A percentile compares a stretch with the other conserved stretches of the same genome.
These are phyloP conservation scores for Cronartium ribicola DNA, from an alignment of 1,284 basidiomycete genomes.

Conservation along the genomic window DNA sequence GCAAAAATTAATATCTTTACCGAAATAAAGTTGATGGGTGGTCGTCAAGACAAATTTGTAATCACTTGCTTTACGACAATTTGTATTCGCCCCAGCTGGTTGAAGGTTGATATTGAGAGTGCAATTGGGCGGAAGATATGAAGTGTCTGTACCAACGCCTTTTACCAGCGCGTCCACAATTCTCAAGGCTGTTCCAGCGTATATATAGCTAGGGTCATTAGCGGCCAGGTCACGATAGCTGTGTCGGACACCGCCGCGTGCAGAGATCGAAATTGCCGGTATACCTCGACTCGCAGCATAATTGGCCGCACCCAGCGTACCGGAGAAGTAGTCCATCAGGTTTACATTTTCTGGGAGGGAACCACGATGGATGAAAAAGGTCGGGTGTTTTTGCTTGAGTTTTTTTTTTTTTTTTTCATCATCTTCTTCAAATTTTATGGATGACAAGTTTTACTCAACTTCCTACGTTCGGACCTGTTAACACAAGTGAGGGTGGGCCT, in stretches of 20 bases:
- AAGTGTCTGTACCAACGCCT: neutral
- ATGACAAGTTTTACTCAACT: neutral
- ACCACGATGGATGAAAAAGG: neutral
- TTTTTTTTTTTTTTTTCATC: neutral
- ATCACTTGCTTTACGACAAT: conserved; percentile 7
- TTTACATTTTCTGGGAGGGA: conserved; percentile 15
- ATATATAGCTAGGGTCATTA: conserved; percentile 18
- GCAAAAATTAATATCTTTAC: conserved; percentile 3
- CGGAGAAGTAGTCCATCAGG: conserved; percentile 27
- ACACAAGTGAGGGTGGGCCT: conserved; percentile 6
- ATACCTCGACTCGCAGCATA: conserved; percentile 15
- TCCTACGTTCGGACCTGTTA: conserved; percentile 37
- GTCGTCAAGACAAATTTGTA: conserved; percentile 29
- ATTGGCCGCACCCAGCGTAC: conserved; percentile 23
- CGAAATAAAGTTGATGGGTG: conserved; percentile 3
- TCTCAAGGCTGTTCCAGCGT: conserved; percentile 20
- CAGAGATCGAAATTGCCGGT: conserved; percentile 29
- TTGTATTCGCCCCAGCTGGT: conserved; percentile 8
- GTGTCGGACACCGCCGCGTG: conserved; percentile 9
- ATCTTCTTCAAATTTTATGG: neutral
- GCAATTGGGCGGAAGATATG: conserved; percentile 12
- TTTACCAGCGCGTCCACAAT: conserved; percentile 16
- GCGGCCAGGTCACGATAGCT: neutral
- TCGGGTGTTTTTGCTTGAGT: neutral
- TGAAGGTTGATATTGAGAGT: conserved; percentile 33